Evolutionary conservation across 805 yeast species (phyloP).

Genomic region (Candida ponderosae): DNA sequence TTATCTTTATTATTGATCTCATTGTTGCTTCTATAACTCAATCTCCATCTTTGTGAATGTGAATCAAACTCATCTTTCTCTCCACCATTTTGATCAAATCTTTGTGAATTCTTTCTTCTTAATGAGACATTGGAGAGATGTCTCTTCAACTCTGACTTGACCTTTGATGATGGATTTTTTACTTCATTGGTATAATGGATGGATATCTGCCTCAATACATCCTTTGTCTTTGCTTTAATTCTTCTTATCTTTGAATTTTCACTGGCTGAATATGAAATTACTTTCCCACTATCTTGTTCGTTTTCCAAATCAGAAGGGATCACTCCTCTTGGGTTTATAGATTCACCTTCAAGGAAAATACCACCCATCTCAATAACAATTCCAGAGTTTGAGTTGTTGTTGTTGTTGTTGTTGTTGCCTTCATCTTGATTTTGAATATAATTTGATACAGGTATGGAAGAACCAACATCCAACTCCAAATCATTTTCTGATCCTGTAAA

Average conservation of each 20-base stretch:
- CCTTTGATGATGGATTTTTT: not conserved
- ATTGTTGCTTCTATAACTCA: not conserved
- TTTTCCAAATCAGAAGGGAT: not conserved
- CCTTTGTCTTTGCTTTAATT: conserved; percentile 6
- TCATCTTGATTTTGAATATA: not conserved
- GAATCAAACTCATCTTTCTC: not conserved
- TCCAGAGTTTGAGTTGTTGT: not conserved
- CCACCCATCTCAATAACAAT: not conserved
- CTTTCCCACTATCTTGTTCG: not conserved
- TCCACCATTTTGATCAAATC: not conserved
- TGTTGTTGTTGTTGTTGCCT: not conserved
- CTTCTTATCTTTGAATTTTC: conserved; percentile 4
- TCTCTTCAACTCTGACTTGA: conserved; percentile 1
- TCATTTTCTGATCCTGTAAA: not conserved
- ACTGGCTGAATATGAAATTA: too few relatives aligned
- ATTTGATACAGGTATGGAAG: not conserved
- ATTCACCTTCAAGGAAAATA: not conserved
- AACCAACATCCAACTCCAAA: not conserved
- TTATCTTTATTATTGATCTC: too few relatives aligned
- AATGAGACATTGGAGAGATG: not conserved
- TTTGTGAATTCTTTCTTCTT: not conserved
- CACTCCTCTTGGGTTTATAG: too few relatives aligned
- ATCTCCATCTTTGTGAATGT: conserved; percentile 7
- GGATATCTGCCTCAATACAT: conserved; percentile 6
- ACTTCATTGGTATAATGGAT: not conserved